phyloP scores from a whole-genome alignment of 2,329 filamentous ascomycete species.

The Bipolaris cookei region DNA sequence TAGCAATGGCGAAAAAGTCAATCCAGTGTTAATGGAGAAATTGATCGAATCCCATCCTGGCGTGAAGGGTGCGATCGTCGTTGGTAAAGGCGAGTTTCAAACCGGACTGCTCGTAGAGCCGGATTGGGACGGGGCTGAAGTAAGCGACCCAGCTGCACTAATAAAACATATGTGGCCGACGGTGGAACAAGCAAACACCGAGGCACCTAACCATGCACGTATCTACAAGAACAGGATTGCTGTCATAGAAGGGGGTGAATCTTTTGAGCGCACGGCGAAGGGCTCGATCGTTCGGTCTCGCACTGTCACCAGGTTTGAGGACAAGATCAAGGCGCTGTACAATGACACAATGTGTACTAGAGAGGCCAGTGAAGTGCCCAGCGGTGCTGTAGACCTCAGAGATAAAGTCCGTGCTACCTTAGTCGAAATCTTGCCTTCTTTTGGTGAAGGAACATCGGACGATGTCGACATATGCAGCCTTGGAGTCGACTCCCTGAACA shows the following conservation, averaged over 20 bases:
- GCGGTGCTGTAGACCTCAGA: background rate
- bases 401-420: conserved; percentile 1
- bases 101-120: conserved; percentile 32
- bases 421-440: background rate
- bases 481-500: conserved; percentile 8
- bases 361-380: too few species aligned
- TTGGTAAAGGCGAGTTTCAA: conserved; percentile 30
- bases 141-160: conserved; percentile 11
- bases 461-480: conserved; percentile 8
- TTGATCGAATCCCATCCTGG: conserved; percentile 17
- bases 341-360: too few species aligned
- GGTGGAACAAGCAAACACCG: conserved; percentile 29
- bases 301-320: conserved; percentile 29
- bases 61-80: conserved; percentile 25
- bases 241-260: conserved; percentile 18
- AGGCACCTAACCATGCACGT: conserved; percentile 34
- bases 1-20: conserved; percentile 41
- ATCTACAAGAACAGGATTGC: conserved; percentile 26
- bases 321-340: too few species aligned
- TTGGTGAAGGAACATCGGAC: background rate
- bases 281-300: conserved; percentile 34
- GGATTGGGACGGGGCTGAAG: background rate
- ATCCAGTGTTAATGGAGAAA: conserved; percentile 29
- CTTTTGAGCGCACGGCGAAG: conserved; percentile 32
- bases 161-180: conserved; percentile 31